phyloP scores from a whole-genome alignment of 2,329 filamentous ascomycete species.

The Chrysosphaeria jannelii region DNA sequence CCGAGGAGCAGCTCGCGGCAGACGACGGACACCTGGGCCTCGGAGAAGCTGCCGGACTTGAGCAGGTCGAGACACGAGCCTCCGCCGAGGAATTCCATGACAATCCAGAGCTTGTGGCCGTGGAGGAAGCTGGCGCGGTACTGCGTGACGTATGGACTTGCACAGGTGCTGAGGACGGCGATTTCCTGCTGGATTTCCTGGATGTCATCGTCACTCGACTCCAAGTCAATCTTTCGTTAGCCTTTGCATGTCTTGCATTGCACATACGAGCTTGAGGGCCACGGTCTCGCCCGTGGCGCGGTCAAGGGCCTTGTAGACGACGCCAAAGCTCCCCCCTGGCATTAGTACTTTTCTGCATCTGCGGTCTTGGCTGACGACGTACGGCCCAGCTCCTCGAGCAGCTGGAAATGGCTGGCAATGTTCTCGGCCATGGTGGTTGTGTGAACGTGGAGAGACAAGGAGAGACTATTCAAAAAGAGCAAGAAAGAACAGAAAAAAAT shows the following conservation, averaged over 20 bases:
- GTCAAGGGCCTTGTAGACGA: conserved; percentile 91
- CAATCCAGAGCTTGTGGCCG: conserved; percentile 93
- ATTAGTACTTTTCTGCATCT: conserved; percentile 1
- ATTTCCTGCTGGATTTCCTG: conserved; percentile 97
- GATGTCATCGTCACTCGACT: conserved; percentile 95
- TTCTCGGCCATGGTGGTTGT: conserved; percentile 23
- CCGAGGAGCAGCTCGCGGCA: conserved; percentile 74
- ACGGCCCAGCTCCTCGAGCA: conserved; percentile 91
- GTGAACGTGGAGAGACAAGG: conserved; percentile 2
- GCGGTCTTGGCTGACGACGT: conserved; percentile 6
- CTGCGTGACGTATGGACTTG: conserved; percentile 76
- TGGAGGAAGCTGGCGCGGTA: conserved; percentile 93
- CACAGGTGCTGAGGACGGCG: conserved; percentile 76
- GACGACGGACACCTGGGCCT: conserved; percentile 77
- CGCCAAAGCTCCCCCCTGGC: conserved; percentile 74
- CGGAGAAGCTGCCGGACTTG: conserved; percentile 67
- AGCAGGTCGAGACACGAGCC: conserved; percentile 85
- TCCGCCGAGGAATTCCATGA: conserved; percentile 92
- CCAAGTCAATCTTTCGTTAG: conserved; percentile 57
- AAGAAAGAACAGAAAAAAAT: too few relatives aligned
- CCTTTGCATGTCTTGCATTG: background rate
- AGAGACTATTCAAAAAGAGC: too few relatives aligned
- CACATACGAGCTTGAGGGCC: conserved; percentile 75
- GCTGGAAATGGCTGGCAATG: conserved; percentile 69
- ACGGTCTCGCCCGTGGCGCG: conserved; percentile 73